phyloP scores from a whole-genome alignment of 306 rosid species.

The Parietaria judaica region DNA sequence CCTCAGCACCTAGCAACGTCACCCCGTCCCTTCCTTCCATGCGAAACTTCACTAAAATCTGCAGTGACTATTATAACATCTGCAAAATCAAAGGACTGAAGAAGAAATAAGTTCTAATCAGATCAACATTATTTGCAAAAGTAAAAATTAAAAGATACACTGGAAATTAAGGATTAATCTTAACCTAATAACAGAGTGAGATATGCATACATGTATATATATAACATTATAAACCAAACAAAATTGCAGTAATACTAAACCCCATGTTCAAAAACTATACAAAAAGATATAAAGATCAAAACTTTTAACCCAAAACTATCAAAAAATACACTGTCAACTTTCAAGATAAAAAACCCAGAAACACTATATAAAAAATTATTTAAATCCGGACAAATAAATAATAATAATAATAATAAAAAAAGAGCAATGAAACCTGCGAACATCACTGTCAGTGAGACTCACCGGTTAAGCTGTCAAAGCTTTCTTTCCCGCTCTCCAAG shows the following conservation, averaged over 20 bases:
- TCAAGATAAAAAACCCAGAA: constrained; percentile 12
- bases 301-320: background rate
- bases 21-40: constrained; percentile 86
- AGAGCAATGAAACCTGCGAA: constrained; percentile 37
- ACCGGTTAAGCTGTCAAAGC: constrained; percentile 29
- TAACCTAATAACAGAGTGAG: no score
- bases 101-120: no score
- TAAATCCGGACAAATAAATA: background rate
- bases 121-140: no score
- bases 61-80: no score
- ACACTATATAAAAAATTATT: background rate
- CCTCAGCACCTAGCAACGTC: constrained; percentile 77
- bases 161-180: no score
- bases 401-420: background rate
- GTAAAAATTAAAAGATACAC: background rate
- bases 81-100: no score
- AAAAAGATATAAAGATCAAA: constrained; percentile 16
- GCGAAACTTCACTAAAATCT: background rate
- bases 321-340: background rate
- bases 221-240: background rate
- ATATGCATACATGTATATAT: no score
- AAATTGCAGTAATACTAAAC: background rate
- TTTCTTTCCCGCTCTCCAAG: constrained; percentile 25
- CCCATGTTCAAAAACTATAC: background rate
- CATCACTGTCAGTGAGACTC: constrained; percentile 40